Conservation (phyloP, 129 eudicot genomes). For the Chrysanthemum seticuspe region DNA sequence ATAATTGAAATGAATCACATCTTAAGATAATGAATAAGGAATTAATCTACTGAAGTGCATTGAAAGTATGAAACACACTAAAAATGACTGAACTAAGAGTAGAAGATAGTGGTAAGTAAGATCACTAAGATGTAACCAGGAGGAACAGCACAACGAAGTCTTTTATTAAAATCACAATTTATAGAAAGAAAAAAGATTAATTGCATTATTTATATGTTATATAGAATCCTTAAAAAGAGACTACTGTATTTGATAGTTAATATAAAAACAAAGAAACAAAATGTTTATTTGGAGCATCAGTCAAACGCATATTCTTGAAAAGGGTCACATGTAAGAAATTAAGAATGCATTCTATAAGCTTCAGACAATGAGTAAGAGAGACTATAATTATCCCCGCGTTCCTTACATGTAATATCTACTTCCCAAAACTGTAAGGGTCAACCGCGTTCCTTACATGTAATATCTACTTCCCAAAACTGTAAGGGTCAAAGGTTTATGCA, state of each 20-base stretch:
- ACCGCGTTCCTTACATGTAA: background rate
- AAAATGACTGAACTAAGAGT: background rate
- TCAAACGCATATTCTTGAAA: constrained; percentile 6
- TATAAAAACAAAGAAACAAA: background rate
- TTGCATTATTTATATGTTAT: background rate
- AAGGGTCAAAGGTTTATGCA: background rate
- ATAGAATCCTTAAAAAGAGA: background rate
- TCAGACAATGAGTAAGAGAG: background rate
- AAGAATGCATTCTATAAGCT: constrained; percentile 12
- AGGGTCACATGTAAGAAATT: background rate
- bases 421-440: background rate
- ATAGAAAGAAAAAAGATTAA: background rate
- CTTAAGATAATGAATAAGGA: constrained; percentile 7
- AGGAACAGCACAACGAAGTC: background rate
- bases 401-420: constrained; percentile 15
- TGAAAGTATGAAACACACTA: constrained; percentile 12
- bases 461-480: constrained; percentile 12
- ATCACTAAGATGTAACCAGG: background rate
- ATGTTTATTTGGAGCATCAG: background rate
- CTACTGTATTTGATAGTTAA: constrained; percentile 13
- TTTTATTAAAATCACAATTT: background rate
- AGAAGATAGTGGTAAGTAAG: background rate
- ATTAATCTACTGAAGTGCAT: background rate
- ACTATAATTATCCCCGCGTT: background rate
- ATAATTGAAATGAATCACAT: constrained; percentile 2